phyloP scores from a whole-genome alignment of 73 alveolate species.

The Tetrahymena malaccensis region DNA sequence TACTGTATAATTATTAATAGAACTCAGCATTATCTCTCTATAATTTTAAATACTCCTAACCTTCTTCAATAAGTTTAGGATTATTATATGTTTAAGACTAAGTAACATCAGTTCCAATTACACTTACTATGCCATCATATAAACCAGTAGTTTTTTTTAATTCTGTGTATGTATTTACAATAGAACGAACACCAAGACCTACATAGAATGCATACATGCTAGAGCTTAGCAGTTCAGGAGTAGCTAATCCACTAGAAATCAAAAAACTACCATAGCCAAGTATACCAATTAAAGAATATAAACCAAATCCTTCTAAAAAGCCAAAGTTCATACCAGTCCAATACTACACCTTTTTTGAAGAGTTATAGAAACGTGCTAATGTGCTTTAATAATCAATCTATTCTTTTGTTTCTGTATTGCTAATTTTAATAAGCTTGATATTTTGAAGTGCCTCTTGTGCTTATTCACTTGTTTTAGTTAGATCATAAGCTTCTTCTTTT shows the following conservation, averaged over 20 bases:
- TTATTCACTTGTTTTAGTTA: constrained; percentile 3
- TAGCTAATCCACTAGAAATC: constrained; percentile 12
- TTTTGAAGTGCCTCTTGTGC: constrained; percentile 4
- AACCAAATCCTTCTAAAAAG: constrained; percentile 21
- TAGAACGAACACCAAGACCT: constrained; percentile 15
- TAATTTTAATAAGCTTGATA: constrained; percentile 3
- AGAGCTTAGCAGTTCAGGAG: constrained; percentile 17
- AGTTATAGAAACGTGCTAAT: constrained; percentile 11
- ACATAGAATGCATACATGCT: constrained; percentile 15
- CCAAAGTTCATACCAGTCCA: constrained; percentile 13
- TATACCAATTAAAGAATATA: background rate
- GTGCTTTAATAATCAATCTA: constrained; percentile 2
- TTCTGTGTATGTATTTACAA: constrained; percentile 12
- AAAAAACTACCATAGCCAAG: constrained; percentile 11
- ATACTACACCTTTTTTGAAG: constrained; percentile 5
- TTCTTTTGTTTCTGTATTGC: constrained; percentile 12
- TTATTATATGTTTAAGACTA: background rate
- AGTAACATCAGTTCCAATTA: background rate
- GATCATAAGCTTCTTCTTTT: constrained; percentile 8
- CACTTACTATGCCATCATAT: constrained; percentile 8
- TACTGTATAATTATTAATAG: background rate
- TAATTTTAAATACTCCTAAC: background rate
- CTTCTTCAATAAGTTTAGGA: background rate
- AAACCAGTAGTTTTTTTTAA: constrained; percentile 23
- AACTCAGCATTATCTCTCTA: background rate